Evolutionary conservation across 169 alveolate species (phyloP), one percentile per base, ranked within the genome.

Genomic region (Cryptosporidium sp.): DNA sequence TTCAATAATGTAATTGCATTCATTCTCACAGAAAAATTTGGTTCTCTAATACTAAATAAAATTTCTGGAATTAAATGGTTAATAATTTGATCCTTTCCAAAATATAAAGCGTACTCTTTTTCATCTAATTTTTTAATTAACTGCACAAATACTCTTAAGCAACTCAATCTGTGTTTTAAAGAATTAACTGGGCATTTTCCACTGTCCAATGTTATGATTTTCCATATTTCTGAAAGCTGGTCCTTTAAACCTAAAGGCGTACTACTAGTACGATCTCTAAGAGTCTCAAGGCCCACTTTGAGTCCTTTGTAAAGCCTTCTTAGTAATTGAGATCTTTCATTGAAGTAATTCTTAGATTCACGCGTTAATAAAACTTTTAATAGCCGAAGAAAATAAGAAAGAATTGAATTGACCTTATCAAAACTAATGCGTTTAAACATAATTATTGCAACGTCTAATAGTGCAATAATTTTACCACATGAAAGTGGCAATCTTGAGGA

Each of bases 381-480:
- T 23, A 80, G n/a, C 7, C 65, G 23, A n/a, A 29, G 18, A 48
- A 62, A 80, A 42, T 61, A 62, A 42, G 35, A 16, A 35, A 80
- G 9, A 10, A 44, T 80, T 21, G 69, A 39, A 35, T 60, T 29
- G 44, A 73, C 37, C 31, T 73, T 58, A n/a, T 80, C 68, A 7
- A 80, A 33, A 21, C 61, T 29, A n/a, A 80, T 45, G 9, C 75
- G 52, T 62, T 42, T 80, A 0, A 60, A 31, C 89, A 80, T 80
- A 39, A 42, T 73, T 26, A 65, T 80, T 39, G 89, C 75, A 5
- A 80, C 89, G 62, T 80, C 89, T n/a, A 80, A 39, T 8, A 80
- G 26, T 12, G 89, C 89, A 42, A 80, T 80, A 18, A 80, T 80
- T 62, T 80, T 65, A 48, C 48, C 56, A 23, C 67, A 51, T 23